Base-by-base conservation (phyloP, 768 basidiomycete genomes). In the Guyanaporus albipodus region DNA sequence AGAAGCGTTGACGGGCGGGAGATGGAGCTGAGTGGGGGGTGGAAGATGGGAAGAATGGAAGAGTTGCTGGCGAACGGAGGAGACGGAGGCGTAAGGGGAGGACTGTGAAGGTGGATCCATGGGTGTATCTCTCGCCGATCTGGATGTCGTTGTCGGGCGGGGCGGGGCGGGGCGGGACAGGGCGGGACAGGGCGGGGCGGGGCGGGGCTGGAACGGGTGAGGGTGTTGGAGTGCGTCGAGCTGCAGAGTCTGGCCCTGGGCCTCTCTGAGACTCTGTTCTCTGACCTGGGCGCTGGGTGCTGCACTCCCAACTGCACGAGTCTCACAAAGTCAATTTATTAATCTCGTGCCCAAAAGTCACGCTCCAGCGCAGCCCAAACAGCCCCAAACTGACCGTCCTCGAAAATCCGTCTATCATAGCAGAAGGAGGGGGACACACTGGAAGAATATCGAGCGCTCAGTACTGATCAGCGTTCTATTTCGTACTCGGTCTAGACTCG, bases 41-140 rank as follows among this genome's bases (percentile, higher is more conserved):
- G 73, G 73, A 22, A 74, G 71, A 53, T 73, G 73, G 3, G 68
- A 59, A 1, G 72, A 70, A 23, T 69, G 69, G 54, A 73, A 75
- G 42, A 72, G 65, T 38, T 68, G 68, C 11, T 63, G 63, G 6
- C 63, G 63, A 0, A 59, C 57, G 29, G 50, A 42, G 4, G 61
- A 48, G 0, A 59, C 57, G 29, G 50, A 42, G 4, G 61, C 46
- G 53, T 62, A 61, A 10, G 62, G 54, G n/a, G 60, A 56, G 44
- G 63, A 63, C 27, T 67, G 58, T 5, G 67, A 52, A 51, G 68
- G 47, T 36, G 52, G 41, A 52, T 63, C 63, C 63, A 66, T 64
- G 11, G 17, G 11, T 29, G 28, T n/a, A n/a, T 49, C 41, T 54
- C 45, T 44, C 9, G 26, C 15, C 24, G 38, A 43, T 32, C 48